These are phyloP conservation scores for Wickerhamomyces canadensis DNA, from an alignment of 805 yeast genomes.

Conservation along the genomic window DNA sequence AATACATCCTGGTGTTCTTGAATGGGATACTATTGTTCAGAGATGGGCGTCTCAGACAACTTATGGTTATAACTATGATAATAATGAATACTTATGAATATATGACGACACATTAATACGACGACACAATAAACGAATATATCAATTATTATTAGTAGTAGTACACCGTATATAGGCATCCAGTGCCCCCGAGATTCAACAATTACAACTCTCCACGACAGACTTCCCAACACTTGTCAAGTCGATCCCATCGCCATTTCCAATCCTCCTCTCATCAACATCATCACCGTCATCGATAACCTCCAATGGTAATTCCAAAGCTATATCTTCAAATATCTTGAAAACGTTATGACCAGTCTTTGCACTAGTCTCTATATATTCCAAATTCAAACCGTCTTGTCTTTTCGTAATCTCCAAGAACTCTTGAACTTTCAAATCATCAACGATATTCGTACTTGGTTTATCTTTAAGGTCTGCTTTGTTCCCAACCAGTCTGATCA, in stretches of 20 bases:
- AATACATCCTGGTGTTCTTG: no score
- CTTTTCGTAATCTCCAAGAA: constrained; percentile 9
- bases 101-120: not conserved
- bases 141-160: not conserved
- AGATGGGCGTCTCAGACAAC: no score
- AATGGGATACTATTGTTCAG: no score
- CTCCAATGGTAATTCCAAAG: constrained; percentile 43
- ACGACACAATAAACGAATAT: no score
- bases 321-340: constrained; percentile 35
- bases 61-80: not conserved
- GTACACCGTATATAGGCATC: constrained; percentile 6
- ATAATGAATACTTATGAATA: not conserved
- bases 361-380: constrained; percentile 34
- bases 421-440: constrained; percentile 29
- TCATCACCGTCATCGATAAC: constrained; percentile 13
- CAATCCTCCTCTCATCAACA: constrained; percentile 9
- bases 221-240: constrained; percentile 18
- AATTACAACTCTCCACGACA: constrained; percentile 3
- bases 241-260: constrained; percentile 25
- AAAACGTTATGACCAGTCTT: constrained; percentile 61
- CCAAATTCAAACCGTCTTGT: constrained; percentile 27
- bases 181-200: no score
- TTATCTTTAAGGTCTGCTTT: constrained; percentile 54
- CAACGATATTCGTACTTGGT: constrained; percentile 17
- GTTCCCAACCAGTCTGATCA: constrained; percentile 85